Base-by-base conservation (phyloP, 1,284 basidiomycete genomes). In the Tilletia caries region DNA sequence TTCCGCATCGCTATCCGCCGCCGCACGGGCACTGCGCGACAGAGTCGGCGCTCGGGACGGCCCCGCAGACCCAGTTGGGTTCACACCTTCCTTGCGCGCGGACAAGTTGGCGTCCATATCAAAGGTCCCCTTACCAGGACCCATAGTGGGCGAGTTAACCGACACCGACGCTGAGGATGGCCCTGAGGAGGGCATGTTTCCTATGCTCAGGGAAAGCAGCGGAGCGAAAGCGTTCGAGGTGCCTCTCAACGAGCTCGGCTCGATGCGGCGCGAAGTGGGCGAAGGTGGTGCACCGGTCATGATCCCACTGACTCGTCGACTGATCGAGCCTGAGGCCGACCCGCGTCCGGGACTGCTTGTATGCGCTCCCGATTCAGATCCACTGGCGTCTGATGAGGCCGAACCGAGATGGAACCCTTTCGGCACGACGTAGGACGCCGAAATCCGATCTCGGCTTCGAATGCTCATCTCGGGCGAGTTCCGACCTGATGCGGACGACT, bases 171-270 rank as follows among this genome's bases (percentile, higher is more conserved):
- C 37, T 10, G 10, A 6, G 37, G 37, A 41, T 2, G 37, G 37
- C 1, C 37, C 37, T 10, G 10, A 13, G 23, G 5, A 23, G 29
- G 34, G 44, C 52, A 13, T 60, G 58, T 15, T 70, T 67, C 8
- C 52, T 27, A 0, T 70, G n/a, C n/a, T 71, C 73, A 75, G 69
- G 37, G 69, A 68, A 2, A 74, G 71, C 29, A 75, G 44, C 33
- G 74, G 74, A 60, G 76, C 74, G 54, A 74, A 77, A 37, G 74
- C 76, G 67, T 73, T 76, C 1, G 71, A 70, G 44, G 72, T 70
- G 2, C 70, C 5, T 69, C 48, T 29, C 54, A 41, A 68, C 70
- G 10, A 69, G 32, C 8, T 52, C 41, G 12, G 70, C 65, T 25
- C 66, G 67, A 6, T 41, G 29, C 32, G 10, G 46, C 66, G 66